phyloP scores from a whole-genome alignment of 192 early-diverging fungal genomes.

The Podila epigama region DNA sequence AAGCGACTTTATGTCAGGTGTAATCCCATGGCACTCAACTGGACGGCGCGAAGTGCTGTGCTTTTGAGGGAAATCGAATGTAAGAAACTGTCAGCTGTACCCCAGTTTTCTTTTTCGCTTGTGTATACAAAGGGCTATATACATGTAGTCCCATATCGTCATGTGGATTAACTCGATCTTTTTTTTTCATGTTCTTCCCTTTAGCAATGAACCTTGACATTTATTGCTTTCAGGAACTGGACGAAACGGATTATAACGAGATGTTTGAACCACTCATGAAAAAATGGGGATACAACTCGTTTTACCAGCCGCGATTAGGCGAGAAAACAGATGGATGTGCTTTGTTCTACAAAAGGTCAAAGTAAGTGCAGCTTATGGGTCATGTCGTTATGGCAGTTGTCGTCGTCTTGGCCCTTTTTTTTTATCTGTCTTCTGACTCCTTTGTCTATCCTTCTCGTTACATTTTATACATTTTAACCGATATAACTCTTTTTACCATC shows the following conservation, averaged over 20 bases:
- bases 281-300: slow-evolving; percentile 11
- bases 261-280: slow-evolving; percentile 1
- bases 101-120: not conserved
- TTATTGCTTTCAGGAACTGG: slow-evolving; percentile 44
- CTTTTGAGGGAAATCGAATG: slow-evolving; percentile 22
- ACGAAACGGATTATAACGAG: not conserved
- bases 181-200: not conserved
- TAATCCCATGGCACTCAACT: not conserved
- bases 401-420: too few relatives aligned
- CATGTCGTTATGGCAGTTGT: too few relatives aligned
- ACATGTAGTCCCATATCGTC: too few relatives aligned
- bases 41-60: slow-evolving; percentile 1
- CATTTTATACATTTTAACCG: not conserved
- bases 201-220: slow-evolving; percentile 25
- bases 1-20: slow-evolving; percentile 8
- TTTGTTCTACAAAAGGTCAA: slow-evolving; percentile 21
- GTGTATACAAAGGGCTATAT: not conserved
- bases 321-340: slow-evolving; percentile 35
- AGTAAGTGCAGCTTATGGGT: slow-evolving; percentile 2
- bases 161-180: not conserved
- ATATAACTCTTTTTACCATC: not conserved
- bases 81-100: not conserved
- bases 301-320: slow-evolving; percentile 21
- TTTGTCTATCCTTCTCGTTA: not conserved
- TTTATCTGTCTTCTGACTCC: not conserved